A percentile compares a stretch with the other conserved stretches of the same genome.
Conservation (phyloP, 129 eudicot species). For the sunflower (Helianthus annuus) region HanXRQr2.0-SUNRISE NC_035449.2:84199721-84200220, state of each 20-base stretch:
- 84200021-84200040: too few species aligned
- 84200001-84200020: neutral
- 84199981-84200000: neutral
- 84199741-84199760: too few species aligned
- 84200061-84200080: conserved; percentile 15
- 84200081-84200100: conserved; percentile 54
- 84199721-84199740: too few species aligned
- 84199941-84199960: neutral
- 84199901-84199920: too few species aligned
- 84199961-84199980: neutral
- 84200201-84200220: neutral
- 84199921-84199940: too few species aligned
- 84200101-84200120: conserved; percentile 77
- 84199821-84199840: neutral
- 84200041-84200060: neutral
- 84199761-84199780: too few species aligned
- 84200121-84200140: conserved; percentile 79
- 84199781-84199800: neutral
- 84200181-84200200: conserved; percentile 35
- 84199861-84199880: neutral
- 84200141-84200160: conserved; percentile 87
- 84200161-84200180: conserved; percentile 52
- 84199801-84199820: neutral
- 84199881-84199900: too few species aligned
- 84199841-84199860: neutral